Conservation (phyloP, 192 early-diverging fungal species). For the Allomyces javanicus region DNA sequence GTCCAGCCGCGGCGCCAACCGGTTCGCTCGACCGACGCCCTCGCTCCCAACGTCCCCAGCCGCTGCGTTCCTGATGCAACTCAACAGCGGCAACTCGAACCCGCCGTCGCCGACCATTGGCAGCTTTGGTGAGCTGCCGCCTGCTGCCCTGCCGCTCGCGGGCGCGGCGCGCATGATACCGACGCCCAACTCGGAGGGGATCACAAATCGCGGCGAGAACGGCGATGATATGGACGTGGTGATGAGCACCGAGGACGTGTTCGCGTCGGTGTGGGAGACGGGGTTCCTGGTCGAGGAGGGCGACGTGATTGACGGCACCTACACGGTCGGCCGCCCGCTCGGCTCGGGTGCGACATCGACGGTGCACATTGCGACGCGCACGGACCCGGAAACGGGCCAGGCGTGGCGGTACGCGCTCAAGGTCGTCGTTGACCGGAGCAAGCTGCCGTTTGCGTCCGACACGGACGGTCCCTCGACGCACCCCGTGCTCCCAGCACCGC, state of each 20-base stretch:
- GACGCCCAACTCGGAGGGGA: neutral
- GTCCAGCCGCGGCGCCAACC: too few relatives aligned
- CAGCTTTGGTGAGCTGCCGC: neutral
- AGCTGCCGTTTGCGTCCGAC: neutral
- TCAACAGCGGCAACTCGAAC: neutral
- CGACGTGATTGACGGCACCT: neutral
- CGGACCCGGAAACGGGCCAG: neutral
- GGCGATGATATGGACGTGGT: neutral
- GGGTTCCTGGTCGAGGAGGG: neutral
- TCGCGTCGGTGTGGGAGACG: neutral
- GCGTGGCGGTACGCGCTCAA: neutral
- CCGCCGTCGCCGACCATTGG: neutral
- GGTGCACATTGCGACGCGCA: neutral
- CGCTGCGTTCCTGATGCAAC: neutral
- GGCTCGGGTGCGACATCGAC: neutral
- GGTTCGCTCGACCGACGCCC: too few relatives aligned
- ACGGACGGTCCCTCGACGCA: neutral
- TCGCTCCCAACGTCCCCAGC: neutral
- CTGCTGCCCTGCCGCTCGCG: neutral
- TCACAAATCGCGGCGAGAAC: neutral
- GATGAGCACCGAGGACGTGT: neutral
- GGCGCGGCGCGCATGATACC: neutral
- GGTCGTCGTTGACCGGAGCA: neutral
- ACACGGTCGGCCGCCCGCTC: neutral
- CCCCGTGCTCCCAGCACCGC: neutral